Evolutionary conservation across 495 filamentous ascomycete species (phyloP).

Genomic region (Hypoxylon trugodes): DNA sequence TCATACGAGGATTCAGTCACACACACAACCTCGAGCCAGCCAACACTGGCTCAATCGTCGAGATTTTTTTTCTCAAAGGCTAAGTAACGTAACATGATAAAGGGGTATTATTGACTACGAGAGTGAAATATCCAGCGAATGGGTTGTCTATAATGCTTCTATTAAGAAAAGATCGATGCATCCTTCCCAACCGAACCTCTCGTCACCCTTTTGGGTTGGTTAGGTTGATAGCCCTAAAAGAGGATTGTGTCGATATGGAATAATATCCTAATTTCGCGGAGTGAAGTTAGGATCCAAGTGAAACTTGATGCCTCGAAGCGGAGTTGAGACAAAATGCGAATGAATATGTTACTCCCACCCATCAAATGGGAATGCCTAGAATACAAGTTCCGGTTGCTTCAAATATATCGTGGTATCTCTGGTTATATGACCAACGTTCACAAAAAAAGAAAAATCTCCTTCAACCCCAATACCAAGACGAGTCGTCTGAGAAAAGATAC

Average conservation of each 20-base stretch:
- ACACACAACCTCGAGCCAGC: background rate
- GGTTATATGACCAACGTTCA: background rate
- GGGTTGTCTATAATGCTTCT: background rate
- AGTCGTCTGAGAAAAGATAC: background rate
- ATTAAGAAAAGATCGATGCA: too few species aligned
- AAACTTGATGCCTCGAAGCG: too few species aligned
- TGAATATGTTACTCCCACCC: background rate
- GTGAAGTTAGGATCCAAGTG: too few species aligned
- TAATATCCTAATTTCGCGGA: too few species aligned
- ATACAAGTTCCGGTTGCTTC: background rate
- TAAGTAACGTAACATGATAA: background rate
- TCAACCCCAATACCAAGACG: constrained; percentile 7
- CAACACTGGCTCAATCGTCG: too few species aligned
- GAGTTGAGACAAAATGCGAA: background rate
- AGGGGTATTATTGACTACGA: too few species aligned
- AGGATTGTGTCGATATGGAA: too few species aligned
- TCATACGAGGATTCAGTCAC: background rate
- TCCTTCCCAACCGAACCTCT: too few species aligned
- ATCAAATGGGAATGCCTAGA: background rate
- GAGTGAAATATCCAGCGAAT: background rate
- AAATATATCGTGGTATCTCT: constrained; percentile 12
- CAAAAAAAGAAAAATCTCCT: background rate
- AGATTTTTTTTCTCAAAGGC: too few species aligned
- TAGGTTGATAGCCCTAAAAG: too few species aligned
- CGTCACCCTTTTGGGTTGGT: too few species aligned